phyloP scores from a whole-genome alignment of 78 protist species.

The Polysphondylium violaceum region DNA sequence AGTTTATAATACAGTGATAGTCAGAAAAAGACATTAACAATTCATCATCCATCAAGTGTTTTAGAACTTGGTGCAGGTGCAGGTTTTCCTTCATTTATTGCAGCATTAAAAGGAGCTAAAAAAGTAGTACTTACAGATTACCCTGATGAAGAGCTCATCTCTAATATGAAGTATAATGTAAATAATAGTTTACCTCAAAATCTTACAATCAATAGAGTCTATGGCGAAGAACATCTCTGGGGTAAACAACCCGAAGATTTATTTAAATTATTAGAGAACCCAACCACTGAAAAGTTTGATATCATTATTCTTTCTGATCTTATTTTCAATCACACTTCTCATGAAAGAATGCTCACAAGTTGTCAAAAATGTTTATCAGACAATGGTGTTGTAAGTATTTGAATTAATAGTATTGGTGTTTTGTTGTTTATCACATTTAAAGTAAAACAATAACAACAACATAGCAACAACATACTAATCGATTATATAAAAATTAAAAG shows the following conservation, averaged over 20 bases:
- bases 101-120: slow-evolving; percentile 40
- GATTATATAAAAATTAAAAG: slow-evolving; percentile 2
- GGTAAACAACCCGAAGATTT: slow-evolving; percentile 53
- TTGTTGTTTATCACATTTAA: neutral
- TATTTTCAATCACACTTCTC: slow-evolving; percentile 43
- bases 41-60: slow-evolving; percentile 10
- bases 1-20: neutral
- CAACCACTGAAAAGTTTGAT: slow-evolving; percentile 50
- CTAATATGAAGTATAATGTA: slow-evolving; percentile 41
- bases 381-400: slow-evolving; percentile 60
- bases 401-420: neutral
- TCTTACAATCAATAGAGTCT: slow-evolving; percentile 13
- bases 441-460: neutral
- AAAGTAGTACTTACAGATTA: slow-evolving; percentile 60
- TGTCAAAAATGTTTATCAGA: slow-evolving; percentile 42
- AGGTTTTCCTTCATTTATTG: slow-evolving; percentile 73
- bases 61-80: slow-evolving; percentile 70
- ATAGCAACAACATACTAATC: neutral
- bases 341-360: slow-evolving; percentile 6
- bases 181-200: slow-evolving; percentile 11
- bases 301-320: slow-evolving; percentile 67
- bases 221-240: slow-evolving; percentile 44
- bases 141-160: slow-evolving; percentile 32
- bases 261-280: slow-evolving; percentile 7
- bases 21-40: neutral